Base-by-base conservation (phyloP, 2,329 filamentous ascomycete genomes). In the Clonostachys rosea region DNA sequence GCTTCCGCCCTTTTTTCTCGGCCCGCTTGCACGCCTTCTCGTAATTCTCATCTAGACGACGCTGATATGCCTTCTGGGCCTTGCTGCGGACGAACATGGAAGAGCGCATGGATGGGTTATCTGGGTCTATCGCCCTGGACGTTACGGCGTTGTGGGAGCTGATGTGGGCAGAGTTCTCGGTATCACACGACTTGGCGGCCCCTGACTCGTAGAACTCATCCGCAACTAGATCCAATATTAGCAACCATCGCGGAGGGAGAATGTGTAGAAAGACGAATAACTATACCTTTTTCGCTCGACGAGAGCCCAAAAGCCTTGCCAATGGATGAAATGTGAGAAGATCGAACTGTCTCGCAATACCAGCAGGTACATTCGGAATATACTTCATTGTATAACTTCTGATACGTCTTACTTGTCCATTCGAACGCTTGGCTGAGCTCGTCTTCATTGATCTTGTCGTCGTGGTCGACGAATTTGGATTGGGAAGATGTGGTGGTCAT, bases 321-420 rank as follows among this genome's bases (percentile, higher is more conserved):
- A 3, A 78, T 53, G 2, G 67, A 60, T 11, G 70, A 74, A 3
- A 79, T 70, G 55, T 83, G 79, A 70, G 34, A 50, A 0, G 52
- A 48, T n/a, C 47, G 46, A 3, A 60, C 54, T 37, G 69, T 76
- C 64, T 94, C 89, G 65, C 89, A 95, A 62, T 91, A 90, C 87
- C 87, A 91, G 63, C 88, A 91, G 0, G 82, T 87, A 56, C 88
- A 92, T 62, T 87, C 84, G 2, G 79, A 84, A 61, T 91, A 95
- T 5, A 88, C 76, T 44, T 84, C 77, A 14, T 70, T 66, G 54
- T 79, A 91, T 13, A 69, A 63, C 30, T 80, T 78, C 54, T 88
- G 79, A 60, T 92, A 95, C 1, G 64, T 68, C 54, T 83, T 84
- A 57, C 76, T 81, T 0, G 89, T 95, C 78, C 81, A 88, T 59